These are phyloP conservation scores for Picochlorum sp. DNA, from an alignment of 139 green algal genomes.

Conservation along the genomic window DNA sequence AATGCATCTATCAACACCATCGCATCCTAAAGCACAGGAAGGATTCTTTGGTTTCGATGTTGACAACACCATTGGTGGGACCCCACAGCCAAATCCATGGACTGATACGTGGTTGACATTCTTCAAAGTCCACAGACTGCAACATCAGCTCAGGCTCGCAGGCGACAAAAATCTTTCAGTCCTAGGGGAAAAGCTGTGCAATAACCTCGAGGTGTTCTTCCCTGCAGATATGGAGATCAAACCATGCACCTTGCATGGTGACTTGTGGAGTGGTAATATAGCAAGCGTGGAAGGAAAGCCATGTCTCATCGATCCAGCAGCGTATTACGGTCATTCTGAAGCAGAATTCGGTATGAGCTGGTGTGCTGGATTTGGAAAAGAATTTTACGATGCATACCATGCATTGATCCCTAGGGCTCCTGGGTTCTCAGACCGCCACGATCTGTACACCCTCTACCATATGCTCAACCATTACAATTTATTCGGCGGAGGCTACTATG, in stretches of 20 bases:
- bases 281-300: conserved; percentile 53
- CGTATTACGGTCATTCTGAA: conserved; percentile 91
- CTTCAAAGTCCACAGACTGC: conserved; percentile 60
- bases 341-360: conserved; percentile 92
- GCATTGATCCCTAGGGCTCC: conserved; percentile 56
- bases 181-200: conserved; percentile 60
- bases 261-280: conserved; percentile 97
- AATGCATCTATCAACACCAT: conserved; percentile 79
- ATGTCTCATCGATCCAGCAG: conserved; percentile 73
- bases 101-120: conserved; percentile 77
- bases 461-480: conserved; percentile 92
- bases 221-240: conserved; percentile 39
- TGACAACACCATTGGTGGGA: conserved; percentile 96
- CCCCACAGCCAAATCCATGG: conserved; percentile 89
- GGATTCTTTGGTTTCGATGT: conserved; percentile 84
- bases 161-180: conserved; percentile 46
- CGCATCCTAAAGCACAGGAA: conserved; percentile 33
- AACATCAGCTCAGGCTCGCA: conserved; percentile 54
- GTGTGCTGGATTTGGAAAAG: conserved; percentile 49
- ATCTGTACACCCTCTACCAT: conserved; percentile 89
- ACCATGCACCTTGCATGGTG: conserved; percentile 77
- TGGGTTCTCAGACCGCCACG: conserved; percentile 60
- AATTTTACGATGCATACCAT: conserved; percentile 56
- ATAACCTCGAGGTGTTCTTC: conserved; percentile 75
- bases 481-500: conserved; percentile 65